phyloP scores from a whole-genome alignment of 2,329 filamentous ascomycete genomes.

The Achaetomium macrosporum region DNA sequence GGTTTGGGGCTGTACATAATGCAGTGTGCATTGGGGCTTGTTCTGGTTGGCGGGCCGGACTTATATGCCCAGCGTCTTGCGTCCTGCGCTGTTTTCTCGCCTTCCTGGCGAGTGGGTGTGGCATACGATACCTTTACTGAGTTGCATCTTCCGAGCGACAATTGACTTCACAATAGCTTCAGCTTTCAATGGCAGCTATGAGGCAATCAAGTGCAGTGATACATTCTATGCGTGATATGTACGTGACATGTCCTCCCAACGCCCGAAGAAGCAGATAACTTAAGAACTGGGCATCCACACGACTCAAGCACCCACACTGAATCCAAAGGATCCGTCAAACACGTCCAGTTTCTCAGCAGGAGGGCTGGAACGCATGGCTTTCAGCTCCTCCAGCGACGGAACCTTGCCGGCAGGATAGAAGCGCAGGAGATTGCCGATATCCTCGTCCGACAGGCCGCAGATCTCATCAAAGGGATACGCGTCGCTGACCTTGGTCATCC shows the following conservation, averaged over 20 bases:
- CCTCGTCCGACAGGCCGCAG: slow-evolving; percentile 72
- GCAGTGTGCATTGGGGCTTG: background rate
- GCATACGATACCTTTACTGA: too few relatives aligned
- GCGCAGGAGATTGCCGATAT: slow-evolving; percentile 76
- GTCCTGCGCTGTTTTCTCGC: too few relatives aligned
- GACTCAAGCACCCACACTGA: slow-evolving; percentile 42
- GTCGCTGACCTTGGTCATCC: slow-evolving; percentile 92
- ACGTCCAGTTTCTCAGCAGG: slow-evolving; percentile 41
- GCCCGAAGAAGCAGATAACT: background rate
- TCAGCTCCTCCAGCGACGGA: slow-evolving; percentile 49
- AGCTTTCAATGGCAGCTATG: too few relatives aligned
- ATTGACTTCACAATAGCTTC: too few relatives aligned
- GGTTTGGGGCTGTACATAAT: background rate
- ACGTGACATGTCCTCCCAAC: too few relatives aligned
- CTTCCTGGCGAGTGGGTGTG: too few relatives aligned
- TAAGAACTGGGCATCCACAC: too few relatives aligned
- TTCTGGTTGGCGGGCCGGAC: too few relatives aligned
- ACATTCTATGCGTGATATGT: too few relatives aligned
- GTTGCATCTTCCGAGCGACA: too few relatives aligned
- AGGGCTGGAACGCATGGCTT: slow-evolving; percentile 45
- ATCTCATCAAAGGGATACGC: slow-evolving; percentile 79
- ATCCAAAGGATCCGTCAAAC: slow-evolving; percentile 56
- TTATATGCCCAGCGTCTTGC: too few relatives aligned
- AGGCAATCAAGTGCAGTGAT: too few relatives aligned
- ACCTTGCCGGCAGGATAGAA: slow-evolving; percentile 60